A percentile compares a stretch with the other conserved stretches of the same genome.
These are phyloP conservation scores for Lasiodiplodia gonubiensis DNA, from an alignment of 2,329 filamentous ascomycete genomes.

Conservation along the genomic window DNA sequence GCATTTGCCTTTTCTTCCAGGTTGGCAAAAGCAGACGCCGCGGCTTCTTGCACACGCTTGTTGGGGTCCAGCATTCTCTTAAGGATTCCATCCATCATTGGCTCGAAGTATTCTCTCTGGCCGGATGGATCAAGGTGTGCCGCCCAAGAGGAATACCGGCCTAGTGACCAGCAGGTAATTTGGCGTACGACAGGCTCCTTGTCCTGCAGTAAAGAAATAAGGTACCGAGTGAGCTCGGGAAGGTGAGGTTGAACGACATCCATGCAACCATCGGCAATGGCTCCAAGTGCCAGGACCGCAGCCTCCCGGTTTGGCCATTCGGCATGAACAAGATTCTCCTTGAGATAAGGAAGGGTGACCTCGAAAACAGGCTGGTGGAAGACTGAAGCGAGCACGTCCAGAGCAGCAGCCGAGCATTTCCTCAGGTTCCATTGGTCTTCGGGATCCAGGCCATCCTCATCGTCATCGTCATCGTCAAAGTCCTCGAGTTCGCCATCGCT, in stretches of 20 bases:
- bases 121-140: slow-evolving; percentile 73
- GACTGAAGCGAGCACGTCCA: slow-evolving; percentile 91
- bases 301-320: slow-evolving; percentile 95
- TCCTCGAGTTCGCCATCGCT: slow-evolving; percentile 89
- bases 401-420: slow-evolving; percentile 93
- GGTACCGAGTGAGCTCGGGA: slow-evolving; percentile 85
- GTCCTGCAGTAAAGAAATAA: slow-evolving; percentile 85
- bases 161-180: slow-evolving; percentile 97
- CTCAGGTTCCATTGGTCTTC: slow-evolving; percentile 94
- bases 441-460: slow-evolving; percentile 71
- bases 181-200: slow-evolving; percentile 88
- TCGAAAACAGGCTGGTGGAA: slow-evolving; percentile 89
- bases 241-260: slow-evolving; percentile 87
- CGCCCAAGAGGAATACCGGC: slow-evolving; percentile 92
- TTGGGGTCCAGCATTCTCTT: slow-evolving; percentile 95
- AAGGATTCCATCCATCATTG: slow-evolving; percentile 96
- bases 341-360: slow-evolving; percentile 89
- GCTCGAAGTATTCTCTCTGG: slow-evolving; percentile 82
- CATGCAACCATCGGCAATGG: slow-evolving; percentile 94
- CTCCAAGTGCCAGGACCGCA: slow-evolving; percentile 90
- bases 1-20: slow-evolving; percentile 91
- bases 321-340: slow-evolving; percentile 81
- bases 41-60: slow-evolving; percentile 97
- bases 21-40: slow-evolving; percentile 93
- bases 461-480: slow-evolving; percentile 75